Percentiles rank a stretch among this genome's conserved stretches.
Conservation (phyloP, 768 basidiomycete species). For the Russula compacta region DNA sequence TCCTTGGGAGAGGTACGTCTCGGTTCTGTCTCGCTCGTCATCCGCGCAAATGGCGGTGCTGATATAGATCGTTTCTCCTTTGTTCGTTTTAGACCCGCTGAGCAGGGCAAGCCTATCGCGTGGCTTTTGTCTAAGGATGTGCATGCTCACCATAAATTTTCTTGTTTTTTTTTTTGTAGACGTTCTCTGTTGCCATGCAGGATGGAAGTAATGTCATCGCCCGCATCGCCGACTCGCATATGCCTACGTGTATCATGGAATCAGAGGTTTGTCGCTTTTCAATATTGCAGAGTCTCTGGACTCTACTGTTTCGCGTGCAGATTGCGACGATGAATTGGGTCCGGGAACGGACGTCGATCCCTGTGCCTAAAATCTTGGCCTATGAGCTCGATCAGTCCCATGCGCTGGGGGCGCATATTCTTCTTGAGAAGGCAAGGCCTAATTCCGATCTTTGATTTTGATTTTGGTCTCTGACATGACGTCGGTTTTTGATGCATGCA, state of each 20-base stretch:
- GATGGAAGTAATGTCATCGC: conserved; percentile 21
- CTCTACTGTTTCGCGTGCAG: conserved; percentile 10
- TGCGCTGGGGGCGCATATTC: conserved; percentile 20
- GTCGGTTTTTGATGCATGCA: neutral
- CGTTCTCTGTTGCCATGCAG: conserved; percentile 20
- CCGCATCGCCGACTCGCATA: conserved; percentile 17
- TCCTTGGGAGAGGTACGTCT: conserved; percentile 21
- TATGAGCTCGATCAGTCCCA: conserved; percentile 12
- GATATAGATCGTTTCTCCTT: neutral
- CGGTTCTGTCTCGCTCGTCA: neutral
- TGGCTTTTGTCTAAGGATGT: neutral
- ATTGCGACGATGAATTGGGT: conserved; percentile 27
- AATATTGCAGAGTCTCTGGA: neutral
- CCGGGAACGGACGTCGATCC: conserved; percentile 24
- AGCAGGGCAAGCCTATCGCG: conserved; percentile 7
- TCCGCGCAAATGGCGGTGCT: neutral
- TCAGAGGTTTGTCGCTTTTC: conserved; percentile 17
- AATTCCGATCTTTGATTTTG: too few species aligned
- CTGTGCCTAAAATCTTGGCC: conserved; percentile 22
- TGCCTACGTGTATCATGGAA: conserved; percentile 17
- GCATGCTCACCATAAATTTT: conserved; percentile 8
- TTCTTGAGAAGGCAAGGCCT: conserved; percentile 25
- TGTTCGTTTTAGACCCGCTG: conserved; percentile 2
- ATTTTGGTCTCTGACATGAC: neutral
- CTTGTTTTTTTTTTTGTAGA: conserved; percentile 16